These are phyloP conservation scores for Penicillium polonicum DNA, from an alignment of 2,329 filamentous ascomycete species.

Conservation along the genomic window DNA sequence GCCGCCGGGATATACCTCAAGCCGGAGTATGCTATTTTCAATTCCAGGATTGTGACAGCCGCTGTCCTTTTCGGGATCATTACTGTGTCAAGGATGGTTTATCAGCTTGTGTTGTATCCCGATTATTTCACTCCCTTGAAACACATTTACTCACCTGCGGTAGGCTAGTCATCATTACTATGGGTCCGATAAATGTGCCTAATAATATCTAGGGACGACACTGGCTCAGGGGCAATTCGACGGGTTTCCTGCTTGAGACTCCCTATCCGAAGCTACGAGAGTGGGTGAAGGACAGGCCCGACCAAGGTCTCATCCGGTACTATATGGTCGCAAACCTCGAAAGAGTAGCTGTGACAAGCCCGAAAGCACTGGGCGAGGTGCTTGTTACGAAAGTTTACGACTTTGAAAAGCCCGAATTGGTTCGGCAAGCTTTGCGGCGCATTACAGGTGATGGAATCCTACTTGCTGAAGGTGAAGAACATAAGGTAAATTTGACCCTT, in stretches of 20 bases:
- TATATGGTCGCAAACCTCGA: slow-evolving; percentile 62
- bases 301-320: slow-evolving; percentile 69
- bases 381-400: slow-evolving; percentile 68
- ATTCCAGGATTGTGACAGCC: slow-evolving; percentile 30
- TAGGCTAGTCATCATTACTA: slow-evolving; percentile 29
- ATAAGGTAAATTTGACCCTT: slow-evolving; percentile 55
- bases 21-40: slow-evolving; percentile 31
- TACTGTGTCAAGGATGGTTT: slow-evolving; percentile 27
- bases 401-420: slow-evolving; percentile 61
- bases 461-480: slow-evolving; percentile 85
- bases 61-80: slow-evolving; percentile 23
- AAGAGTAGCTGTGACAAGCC: slow-evolving; percentile 59
- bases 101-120: slow-evolving; percentile 55
- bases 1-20: slow-evolving; percentile 20
- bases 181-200: background rate
- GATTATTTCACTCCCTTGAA: slow-evolving; percentile 58
- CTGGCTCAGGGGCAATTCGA: slow-evolving; percentile 50
- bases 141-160: slow-evolving; percentile 55
- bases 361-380: slow-evolving; percentile 68
- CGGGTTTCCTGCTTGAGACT: slow-evolving; percentile 37
- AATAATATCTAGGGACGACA: slow-evolving; percentile 33
- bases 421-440: slow-evolving; percentile 43
- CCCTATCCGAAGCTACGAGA: slow-evolving; percentile 40
- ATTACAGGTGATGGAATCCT: slow-evolving; percentile 52
- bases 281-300: slow-evolving; percentile 61